Evolutionary conservation across 2,329 filamentous ascomycete species (phyloP), one percentile per base, ranked within the genome.

Genomic region (Colletotrichum brevisporum): DNA sequence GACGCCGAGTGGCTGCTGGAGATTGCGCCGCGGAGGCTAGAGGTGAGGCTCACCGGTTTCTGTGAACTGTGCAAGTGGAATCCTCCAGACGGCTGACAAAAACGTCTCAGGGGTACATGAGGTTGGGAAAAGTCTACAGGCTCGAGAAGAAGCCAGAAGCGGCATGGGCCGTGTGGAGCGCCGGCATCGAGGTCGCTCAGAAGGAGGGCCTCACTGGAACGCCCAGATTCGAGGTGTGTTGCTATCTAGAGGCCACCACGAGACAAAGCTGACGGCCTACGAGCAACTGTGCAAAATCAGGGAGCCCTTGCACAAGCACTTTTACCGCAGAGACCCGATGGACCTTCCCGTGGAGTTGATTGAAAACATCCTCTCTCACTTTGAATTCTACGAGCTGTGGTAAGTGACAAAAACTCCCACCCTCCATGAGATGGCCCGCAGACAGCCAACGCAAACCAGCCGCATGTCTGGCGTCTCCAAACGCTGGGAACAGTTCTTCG

Each of bases 1-100:
- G 82, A 83, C 62, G 82, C 82, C 9, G 79, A 81, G 72, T 83
- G 82, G 81, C 78, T 84, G 24, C 70, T 84, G 18, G 80, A 83
- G 62, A 76, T 84, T 50, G 79, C 82, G 6, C 82, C 82, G 24
- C 75, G 77, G 43, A 73, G 79, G 2, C 77, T 82, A 16, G 81
- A 84, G 71, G 82, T 83, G 41, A 43, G 41, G 15, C 6, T 4
- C 15, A 2, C 9, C 36, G 8, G 36, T 39, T 39, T 4, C 5
- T 5, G 3, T 5, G 12, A 43, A 16, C 4, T 13, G 36, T 8
- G 36, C 36, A 8, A 5, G 3, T 43, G 41, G 16, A 13, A 16
- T 13, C 1, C 12, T 6, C 12, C 41, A 4, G 41, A 43, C 12
- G 4, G 4, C 13, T 43, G 2, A n/a, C 41, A 69, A 73, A 73